These are phyloP conservation scores for Trifolium repens DNA, from an alignment of 306 rosid genomes.

Conservation along the genomic window DNA sequence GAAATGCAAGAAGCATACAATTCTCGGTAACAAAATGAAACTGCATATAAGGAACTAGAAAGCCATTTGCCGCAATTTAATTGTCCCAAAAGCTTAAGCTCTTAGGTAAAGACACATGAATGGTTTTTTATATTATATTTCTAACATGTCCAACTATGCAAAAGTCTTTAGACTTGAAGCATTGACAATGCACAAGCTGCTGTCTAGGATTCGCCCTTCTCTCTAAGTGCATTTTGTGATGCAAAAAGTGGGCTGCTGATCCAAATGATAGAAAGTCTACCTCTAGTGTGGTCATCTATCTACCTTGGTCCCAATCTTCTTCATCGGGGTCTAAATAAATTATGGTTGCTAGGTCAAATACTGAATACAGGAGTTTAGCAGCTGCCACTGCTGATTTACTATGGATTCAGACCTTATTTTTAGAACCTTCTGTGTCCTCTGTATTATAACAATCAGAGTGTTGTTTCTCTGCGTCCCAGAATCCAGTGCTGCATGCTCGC, in stretches of 20 bases:
- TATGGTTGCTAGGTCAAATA: neutral
- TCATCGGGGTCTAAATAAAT: neutral
- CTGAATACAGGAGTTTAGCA: neutral
- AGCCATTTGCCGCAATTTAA: neutral
- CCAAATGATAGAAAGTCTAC: constrained; percentile 5
- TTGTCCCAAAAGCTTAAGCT: neutral
- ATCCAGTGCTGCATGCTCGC: neutral
- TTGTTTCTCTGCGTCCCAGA: neutral
- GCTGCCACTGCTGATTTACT: constrained; percentile 2
- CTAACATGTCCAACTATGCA: neutral
- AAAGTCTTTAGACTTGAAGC: constrained; percentile 17
- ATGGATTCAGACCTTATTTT: neutral
- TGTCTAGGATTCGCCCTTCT: neutral
- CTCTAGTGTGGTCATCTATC: neutral
- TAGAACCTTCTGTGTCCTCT: neutral
- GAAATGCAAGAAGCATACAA: constrained; percentile 27
- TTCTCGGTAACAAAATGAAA: constrained; percentile 30
- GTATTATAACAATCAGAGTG: neutral
- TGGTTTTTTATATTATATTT: constrained; percentile 1
- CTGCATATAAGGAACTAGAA: constrained; percentile 16
- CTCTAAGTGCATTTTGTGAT: neutral
- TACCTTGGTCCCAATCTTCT: neutral
- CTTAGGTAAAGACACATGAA: neutral
- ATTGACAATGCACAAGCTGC: neutral
- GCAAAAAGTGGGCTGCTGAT: neutral